A percentile compares a stretch with the other conserved stretches of the same genome.
phyloP scores from a whole-genome alignment of 202 grass and related monocot genomes.

The Setaria italica region DNA sequence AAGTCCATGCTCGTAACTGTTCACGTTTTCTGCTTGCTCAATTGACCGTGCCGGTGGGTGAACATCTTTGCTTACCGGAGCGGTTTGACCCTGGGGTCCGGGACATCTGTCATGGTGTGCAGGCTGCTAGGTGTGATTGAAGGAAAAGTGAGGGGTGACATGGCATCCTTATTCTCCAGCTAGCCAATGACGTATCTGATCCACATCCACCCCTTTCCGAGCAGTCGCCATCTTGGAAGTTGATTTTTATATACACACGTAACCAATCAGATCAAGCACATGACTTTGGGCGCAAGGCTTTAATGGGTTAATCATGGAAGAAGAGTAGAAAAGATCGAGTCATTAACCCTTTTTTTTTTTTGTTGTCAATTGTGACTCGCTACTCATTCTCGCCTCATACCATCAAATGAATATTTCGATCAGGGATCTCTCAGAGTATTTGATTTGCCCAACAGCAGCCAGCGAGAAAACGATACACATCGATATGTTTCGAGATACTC shows the following conservation, averaged over 20 bases:
- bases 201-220: background rate
- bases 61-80: background rate
- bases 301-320: background rate
- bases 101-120: background rate
- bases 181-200: background rate
- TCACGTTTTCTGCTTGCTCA: conserved; percentile 47
- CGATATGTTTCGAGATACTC: background rate
- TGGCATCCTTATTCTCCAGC: background rate
- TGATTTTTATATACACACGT: background rate
- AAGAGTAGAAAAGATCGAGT: background rate
- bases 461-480: background rate
- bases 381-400: background rate
- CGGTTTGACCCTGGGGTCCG: background rate
- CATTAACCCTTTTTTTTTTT: background rate
- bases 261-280: background rate
- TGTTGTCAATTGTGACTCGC: background rate
- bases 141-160: background rate
- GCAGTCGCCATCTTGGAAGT: conserved; percentile 7
- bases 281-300: background rate
- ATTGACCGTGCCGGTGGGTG: background rate
- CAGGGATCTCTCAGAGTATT: background rate
- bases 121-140: background rate
- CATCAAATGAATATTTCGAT: background rate
- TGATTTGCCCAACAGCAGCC: background rate
- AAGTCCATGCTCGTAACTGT: background rate